phyloP scores from a whole-genome alignment of 495 filamentous ascomycete species.

The Jackrogersella multiformis region DNA sequence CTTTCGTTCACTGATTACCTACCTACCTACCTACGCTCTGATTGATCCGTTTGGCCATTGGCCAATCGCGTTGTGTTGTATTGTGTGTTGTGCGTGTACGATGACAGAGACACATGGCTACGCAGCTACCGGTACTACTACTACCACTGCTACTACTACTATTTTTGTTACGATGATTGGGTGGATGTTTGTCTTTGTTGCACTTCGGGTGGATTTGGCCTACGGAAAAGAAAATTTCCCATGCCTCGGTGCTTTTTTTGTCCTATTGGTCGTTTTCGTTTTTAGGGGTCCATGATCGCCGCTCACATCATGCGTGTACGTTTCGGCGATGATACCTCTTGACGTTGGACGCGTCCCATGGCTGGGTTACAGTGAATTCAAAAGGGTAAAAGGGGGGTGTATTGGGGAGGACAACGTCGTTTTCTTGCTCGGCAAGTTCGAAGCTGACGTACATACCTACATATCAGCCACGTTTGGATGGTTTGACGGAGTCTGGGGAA shows the following conservation, averaged over 20 bases:
- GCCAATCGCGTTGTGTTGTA: neutral
- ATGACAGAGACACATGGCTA: constrained; percentile 35
- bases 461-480: constrained; percentile 7
- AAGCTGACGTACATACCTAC: neutral
- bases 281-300: constrained; percentile 44
- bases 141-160: constrained; percentile 23
- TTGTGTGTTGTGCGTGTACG: constrained; percentile 9
- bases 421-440: neutral
- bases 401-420: constrained; percentile 30
- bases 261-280: neutral
- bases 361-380: constrained; percentile 34
- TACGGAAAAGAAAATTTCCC: constrained; percentile 13
- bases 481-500: constrained; percentile 28
- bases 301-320: constrained; percentile 31
- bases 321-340: constrained; percentile 43
- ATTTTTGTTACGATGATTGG: constrained; percentile 25
- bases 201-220: neutral
- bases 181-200: constrained; percentile 21
- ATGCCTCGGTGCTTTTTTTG: neutral
- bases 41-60: constrained; percentile 6
- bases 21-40: neutral
- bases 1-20: constrained; percentile 37
- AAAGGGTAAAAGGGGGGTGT: constrained; percentile 25
- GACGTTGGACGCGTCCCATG: constrained; percentile 36
- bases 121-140: constrained; percentile 27